These are phyloP conservation scores for Podaxis carcinomalis DNA, from an alignment of 768 basidiomycete genomes.

Conservation along the genomic window DNA sequence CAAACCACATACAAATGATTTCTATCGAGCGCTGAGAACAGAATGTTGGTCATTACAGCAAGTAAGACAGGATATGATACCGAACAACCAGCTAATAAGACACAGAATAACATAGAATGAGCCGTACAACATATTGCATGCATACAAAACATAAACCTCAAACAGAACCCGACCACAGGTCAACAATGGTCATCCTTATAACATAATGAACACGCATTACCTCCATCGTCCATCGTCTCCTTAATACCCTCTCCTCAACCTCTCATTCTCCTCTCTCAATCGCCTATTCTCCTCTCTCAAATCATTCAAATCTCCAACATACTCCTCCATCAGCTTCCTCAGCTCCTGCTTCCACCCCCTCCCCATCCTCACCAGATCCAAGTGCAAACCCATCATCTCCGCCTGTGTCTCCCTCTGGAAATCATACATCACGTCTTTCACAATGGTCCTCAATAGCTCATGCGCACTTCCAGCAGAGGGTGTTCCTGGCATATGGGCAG, in stretches of 20 bases:
- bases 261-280: constrained; percentile 64
- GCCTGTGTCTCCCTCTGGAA: constrained; percentile 63
- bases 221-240: too few relatives aligned
- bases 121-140: neutral
- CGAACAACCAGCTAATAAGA: neutral
- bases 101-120: neutral
- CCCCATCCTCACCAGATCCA: constrained; percentile 71
- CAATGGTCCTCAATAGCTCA: constrained; percentile 58
- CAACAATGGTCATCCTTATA: too few relatives aligned
- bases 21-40: too few relatives aligned
- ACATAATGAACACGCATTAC: neutral
- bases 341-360: constrained; percentile 65
- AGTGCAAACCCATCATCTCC: constrained; percentile 72
- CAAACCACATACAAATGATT: too few relatives aligned
- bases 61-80: too few relatives aligned
- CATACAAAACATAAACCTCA: neutral
- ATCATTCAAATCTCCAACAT: constrained; percentile 52
- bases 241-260: constrained; percentile 40
- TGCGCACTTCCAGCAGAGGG: constrained; percentile 35
- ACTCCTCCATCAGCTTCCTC: constrained; percentile 56
- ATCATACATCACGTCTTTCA: constrained; percentile 71
- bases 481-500: neutral
- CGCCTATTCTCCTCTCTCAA: constrained; percentile 66
- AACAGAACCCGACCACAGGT: too few relatives aligned
- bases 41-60: too few relatives aligned